Percentiles rank a stretch among this genome's conserved stretches.
These are phyloP conservation scores for Stachybotrys elegans DNA, from an alignment of 2,329 filamentous ascomycete genomes.

Conservation along the genomic window DNA sequence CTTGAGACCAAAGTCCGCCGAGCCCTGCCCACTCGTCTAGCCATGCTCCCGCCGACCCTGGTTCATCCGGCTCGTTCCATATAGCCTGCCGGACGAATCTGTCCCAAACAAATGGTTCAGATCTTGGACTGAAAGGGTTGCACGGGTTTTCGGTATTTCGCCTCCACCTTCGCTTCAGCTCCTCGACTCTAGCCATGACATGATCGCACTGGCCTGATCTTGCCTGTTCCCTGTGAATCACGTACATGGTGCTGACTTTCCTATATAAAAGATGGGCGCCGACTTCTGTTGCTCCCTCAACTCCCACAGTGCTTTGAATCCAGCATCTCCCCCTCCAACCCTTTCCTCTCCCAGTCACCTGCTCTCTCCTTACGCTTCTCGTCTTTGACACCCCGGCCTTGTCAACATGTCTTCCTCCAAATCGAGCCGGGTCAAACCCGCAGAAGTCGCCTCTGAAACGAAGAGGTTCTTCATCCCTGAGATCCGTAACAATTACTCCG, in stretches of 20 bases:
- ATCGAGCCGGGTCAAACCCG: slow-evolving; percentile 28
- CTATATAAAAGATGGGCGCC: neutral
- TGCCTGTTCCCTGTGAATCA: neutral
- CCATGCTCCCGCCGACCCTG: no score
- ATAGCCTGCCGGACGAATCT: slow-evolving; percentile 27
- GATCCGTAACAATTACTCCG: slow-evolving; percentile 52
- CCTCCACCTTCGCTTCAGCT: slow-evolving; percentile 22
- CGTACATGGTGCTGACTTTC: no score
- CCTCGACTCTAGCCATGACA: no score
- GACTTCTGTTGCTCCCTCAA: no score
- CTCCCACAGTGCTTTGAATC: no score
- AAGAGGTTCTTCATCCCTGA: slow-evolving; percentile 64
- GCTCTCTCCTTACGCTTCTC: neutral
- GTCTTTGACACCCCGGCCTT: neutral
- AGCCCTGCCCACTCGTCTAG: no score
- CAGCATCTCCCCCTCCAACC: no score
- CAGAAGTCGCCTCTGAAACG: slow-evolving; percentile 69
- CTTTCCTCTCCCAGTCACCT: neutral
- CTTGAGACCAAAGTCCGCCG: slow-evolving; percentile 5
- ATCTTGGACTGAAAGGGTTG: slow-evolving; percentile 29
- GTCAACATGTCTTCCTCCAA: slow-evolving; percentile 14
- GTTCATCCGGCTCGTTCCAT: no score
- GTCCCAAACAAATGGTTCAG: slow-evolving; percentile 30
- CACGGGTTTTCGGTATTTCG: slow-evolving; percentile 24
- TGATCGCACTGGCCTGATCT: no score